Conservation (phyloP, 2,329 filamentous ascomycete species). For the Aspergillus aculeatinus region DNA sequence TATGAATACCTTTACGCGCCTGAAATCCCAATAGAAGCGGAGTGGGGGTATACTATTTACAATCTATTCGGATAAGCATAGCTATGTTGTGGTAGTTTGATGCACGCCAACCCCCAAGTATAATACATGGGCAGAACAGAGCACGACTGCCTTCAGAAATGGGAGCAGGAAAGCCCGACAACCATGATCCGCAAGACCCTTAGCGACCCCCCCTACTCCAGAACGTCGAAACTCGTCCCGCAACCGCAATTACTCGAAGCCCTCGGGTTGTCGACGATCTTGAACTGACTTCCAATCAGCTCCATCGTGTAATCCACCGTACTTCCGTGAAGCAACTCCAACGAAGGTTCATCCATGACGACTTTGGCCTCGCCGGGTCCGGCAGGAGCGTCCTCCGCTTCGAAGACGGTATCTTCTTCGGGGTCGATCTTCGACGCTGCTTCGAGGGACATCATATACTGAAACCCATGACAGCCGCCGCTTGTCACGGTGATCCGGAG, state of each 20-base stretch:
- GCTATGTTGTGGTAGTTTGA: background rate
- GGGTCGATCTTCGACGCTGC: constrained; percentile 54
- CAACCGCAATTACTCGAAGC: constrained; percentile 95
- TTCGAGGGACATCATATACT: constrained; percentile 90
- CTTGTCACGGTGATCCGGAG: constrained; percentile 91
- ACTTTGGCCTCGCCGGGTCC: constrained; percentile 67
- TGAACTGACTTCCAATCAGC: constrained; percentile 92
- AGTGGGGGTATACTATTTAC: constrained; percentile 28
- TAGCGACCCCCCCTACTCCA: background rate
- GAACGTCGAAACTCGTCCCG: constrained; percentile 93
- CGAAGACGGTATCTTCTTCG: constrained; percentile 87
- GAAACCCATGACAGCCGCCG: constrained; percentile 95
- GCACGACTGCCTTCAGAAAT: constrained; percentile 3
- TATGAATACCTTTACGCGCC: background rate
- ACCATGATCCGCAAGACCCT: constrained; percentile 48
- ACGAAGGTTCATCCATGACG: constrained; percentile 80
- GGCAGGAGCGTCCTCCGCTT: constrained; percentile 51
- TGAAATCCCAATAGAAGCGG: constrained; percentile 1
- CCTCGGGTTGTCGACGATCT: constrained; percentile 88
- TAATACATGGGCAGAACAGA: constrained; percentile 18
- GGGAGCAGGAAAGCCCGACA: background rate
- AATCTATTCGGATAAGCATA: constrained; percentile 2
- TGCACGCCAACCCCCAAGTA: constrained; percentile 10
- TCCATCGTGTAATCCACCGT: constrained; percentile 97
- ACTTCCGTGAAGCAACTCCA: constrained; percentile 87